Evolutionary conservation across 2,329 filamentous ascomycete species (phyloP).

Genomic region (Alternaria ethzedia): DNA sequence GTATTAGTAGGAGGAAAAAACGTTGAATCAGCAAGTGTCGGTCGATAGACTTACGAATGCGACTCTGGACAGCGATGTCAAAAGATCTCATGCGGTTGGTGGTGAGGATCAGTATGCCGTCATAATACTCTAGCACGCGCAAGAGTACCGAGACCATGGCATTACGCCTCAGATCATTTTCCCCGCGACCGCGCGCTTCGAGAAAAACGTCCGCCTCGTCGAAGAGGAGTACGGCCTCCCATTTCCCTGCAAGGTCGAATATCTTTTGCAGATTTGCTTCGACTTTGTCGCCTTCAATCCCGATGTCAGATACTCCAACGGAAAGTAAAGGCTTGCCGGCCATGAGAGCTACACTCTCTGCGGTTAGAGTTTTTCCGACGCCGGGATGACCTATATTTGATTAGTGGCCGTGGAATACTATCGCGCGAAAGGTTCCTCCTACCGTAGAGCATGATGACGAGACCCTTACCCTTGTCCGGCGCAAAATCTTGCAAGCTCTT

Average conservation of each 20-base stretch:
- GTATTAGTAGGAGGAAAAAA: background rate
- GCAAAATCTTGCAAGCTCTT: background rate
- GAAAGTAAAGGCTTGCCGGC: background rate
- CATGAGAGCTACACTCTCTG: background rate
- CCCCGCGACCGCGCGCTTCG: slow-evolving; percentile 45
- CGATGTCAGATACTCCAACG: background rate
- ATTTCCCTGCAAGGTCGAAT: background rate
- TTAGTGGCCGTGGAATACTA: background rate
- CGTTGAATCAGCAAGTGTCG: background rate
- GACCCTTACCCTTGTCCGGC: background rate
- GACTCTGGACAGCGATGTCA: background rate
- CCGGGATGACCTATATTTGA: background rate
- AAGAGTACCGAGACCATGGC: slow-evolving; percentile 24
- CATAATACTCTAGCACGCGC: slow-evolving; percentile 6
- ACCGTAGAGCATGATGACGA: background rate
- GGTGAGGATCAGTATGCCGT: slow-evolving; percentile 53
- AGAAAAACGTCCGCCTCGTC: slow-evolving; percentile 58
- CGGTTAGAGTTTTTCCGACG: background rate
- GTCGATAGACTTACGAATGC: background rate
- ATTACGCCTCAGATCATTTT: slow-evolving; percentile 41
- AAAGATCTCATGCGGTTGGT: slow-evolving; percentile 46
- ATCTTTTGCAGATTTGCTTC: background rate
- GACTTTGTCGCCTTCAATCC: background rate
- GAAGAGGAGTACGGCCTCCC: background rate
- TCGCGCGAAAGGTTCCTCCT: background rate